A percentile compares a stretch with the other conserved stretches of the same genome.
These are phyloP conservation scores for Xylaria cubensis DNA, from an alignment of 495 filamentous ascomycete genomes.

Conservation along the genomic window DNA sequence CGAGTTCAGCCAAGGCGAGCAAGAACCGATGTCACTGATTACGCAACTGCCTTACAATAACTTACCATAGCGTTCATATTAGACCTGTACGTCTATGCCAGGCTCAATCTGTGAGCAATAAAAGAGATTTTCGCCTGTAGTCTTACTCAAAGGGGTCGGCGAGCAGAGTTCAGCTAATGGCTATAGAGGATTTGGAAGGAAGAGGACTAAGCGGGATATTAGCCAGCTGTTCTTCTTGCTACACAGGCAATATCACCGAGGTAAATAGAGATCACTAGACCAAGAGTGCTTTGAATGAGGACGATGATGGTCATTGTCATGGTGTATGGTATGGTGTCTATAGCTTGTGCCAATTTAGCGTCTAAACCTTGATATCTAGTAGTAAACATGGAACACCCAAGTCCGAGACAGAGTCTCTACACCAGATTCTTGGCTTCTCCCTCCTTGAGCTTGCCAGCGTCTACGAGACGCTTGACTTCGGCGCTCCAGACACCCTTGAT, in stretches of 20 bases:
- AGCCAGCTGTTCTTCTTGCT: background rate
- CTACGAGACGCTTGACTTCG: conserved; percentile 76
- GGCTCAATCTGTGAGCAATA: background rate
- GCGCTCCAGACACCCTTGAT: conserved; percentile 70
- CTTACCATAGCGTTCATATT: background rate
- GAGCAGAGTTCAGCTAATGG: too few relatives aligned
- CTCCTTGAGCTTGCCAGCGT: conserved; percentile 82
- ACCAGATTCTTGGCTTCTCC: conserved; percentile 64
- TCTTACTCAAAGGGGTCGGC: background rate
- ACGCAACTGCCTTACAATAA: background rate
- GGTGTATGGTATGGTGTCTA: background rate
- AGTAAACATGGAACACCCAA: background rate
- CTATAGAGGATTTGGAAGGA: too few relatives aligned
- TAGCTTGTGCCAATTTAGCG: background rate
- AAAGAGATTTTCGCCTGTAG: background rate
- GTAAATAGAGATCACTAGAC: background rate
- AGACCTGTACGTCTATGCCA: background rate
- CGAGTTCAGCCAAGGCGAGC: too few relatives aligned
- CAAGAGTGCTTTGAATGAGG: background rate
- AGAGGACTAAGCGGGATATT: too few relatives aligned
- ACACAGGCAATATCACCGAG: background rate
- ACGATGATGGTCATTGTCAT: background rate
- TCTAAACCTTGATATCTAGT: conserved; percentile 2
- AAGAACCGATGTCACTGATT: too few relatives aligned
- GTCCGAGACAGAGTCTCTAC: conserved; percentile 18